Evolutionary conservation across 768 basidiomycete species (phyloP).

Genomic region (Lepiota brunneoincarnata): DNA sequence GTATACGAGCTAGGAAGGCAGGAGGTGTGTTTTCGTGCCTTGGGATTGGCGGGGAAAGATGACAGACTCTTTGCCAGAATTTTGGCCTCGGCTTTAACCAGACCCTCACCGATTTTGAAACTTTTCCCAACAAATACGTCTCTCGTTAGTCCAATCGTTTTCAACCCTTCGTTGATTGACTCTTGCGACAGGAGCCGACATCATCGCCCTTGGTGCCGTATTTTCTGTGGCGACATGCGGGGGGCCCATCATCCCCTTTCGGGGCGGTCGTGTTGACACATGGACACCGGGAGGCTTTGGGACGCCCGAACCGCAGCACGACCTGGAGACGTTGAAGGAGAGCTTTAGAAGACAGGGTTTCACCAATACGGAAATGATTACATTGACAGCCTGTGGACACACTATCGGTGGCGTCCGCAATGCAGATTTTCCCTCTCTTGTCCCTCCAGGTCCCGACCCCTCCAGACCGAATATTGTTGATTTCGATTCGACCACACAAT

Average conservation of each 20-base stretch:
- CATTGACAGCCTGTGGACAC: constrained; percentile 49
- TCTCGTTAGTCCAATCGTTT: constrained; percentile 31
- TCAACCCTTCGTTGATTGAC: not conserved
- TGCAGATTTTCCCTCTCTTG: constrained; percentile 42
- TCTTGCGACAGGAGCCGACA: constrained; percentile 36
- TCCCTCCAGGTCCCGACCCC: constrained; percentile 25
- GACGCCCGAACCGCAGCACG: constrained; percentile 42
- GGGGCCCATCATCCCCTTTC: constrained; percentile 42
- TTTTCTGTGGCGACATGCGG: constrained; percentile 38
- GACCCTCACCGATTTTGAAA: constrained; percentile 39
- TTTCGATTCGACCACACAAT: constrained; percentile 40
- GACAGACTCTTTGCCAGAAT: constrained; percentile 30
- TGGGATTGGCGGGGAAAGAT: not conserved
- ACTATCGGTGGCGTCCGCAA: constrained; percentile 48
- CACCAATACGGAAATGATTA: constrained; percentile 45
- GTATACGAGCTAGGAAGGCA: constrained; percentile 40
- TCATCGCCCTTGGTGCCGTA: constrained; percentile 37
- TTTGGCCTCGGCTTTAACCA: constrained; percentile 44
- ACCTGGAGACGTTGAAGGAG: constrained; percentile 33
- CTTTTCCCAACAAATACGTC: constrained; percentile 40
- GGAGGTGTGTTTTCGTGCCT: constrained; percentile 29
- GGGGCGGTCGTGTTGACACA: constrained; percentile 41
- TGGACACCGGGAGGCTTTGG: constrained; percentile 33
- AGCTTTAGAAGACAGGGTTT: constrained; percentile 44
- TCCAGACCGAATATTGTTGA: constrained; percentile 27